Base-by-base conservation (phyloP, 176 grass and related monocot species). In the Lolium rigidum region DNA sequence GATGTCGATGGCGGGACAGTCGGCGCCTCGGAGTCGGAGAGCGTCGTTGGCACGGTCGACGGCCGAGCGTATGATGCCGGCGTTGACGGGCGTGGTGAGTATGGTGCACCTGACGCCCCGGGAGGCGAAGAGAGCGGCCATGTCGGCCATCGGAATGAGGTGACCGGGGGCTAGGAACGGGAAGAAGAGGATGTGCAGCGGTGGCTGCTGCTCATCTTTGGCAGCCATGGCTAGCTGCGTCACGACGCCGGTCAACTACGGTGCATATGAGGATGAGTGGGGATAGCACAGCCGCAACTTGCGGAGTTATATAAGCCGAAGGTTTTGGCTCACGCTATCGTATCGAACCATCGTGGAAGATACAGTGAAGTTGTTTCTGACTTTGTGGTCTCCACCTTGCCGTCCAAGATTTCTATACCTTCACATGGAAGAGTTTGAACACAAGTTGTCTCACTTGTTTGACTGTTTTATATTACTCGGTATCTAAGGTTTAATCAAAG, bases 131-230 rank as follows among this genome's bases (percentile, higher is more conserved):
- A 65, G 62, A 5, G 25, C 62, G 12, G 62, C 62, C 62, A 65
- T 65, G 62, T 65, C 62, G 62, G 62, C 62, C 11, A 65, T 65
- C 13, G 62, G 62, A 15, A 65, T 65, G 25, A 65, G 62, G 62
- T 65, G 62, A 13, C 62, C 62, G 25, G 62, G 62, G 62, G 25
- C 62, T 31, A 65, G 25, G 62, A 65, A 65, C 4, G 62, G 62
- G 62, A 65, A 65, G 62, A 65, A 65, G 25, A 65, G 62, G 62
- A 65, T 65, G 62, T 65, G 62, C 25, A 65, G 25, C 12, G 62
- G 62, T 7, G 62, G 7, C 4, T 65, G 62, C 25, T 65, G 62
- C 5, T 65, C 62, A 15, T 65, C 62, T 65, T 65, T 2, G 62
- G 5, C 25, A 65, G 62, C 62, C 62, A 65, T 65, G 62, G 59